Evolutionary conservation across 169 alveolate genomes (phyloP).

Genomic region (Cryptosporidium viatorum): DNA sequence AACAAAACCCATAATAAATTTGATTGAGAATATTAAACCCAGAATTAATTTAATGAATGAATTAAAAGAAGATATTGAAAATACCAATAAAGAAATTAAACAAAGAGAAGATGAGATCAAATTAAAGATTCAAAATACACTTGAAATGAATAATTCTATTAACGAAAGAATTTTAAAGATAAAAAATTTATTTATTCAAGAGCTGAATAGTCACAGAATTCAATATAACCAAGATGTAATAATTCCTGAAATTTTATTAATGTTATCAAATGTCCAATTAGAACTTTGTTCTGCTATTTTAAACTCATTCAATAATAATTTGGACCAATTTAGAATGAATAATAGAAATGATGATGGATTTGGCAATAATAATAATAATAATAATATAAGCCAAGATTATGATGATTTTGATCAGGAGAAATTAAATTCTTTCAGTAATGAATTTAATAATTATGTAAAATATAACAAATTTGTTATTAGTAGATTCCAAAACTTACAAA

Average conservation of each 20-base stretch:
- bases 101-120: constrained; percentile 19
- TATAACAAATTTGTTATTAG: constrained; percentile 19
- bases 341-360: not conserved
- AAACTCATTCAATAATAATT: not conserved
- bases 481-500: constrained; percentile 25
- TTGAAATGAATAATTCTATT: not conserved
- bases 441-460: constrained; percentile 7
- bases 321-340: not conserved
- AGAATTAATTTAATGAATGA: constrained; percentile 8
- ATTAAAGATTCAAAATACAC: constrained; percentile 7
- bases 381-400: not conserved
- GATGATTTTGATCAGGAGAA: not conserved
- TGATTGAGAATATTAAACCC: constrained; percentile 1
- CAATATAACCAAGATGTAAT: constrained; percentile 58
- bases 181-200: constrained; percentile 22
- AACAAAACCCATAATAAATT: not conserved
- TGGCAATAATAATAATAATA: not conserved
- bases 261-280: constrained; percentile 62
- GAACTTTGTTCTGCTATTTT: constrained; percentile 38
- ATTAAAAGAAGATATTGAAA: constrained; percentile 14
- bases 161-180: constrained; percentile 1
- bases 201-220: constrained; percentile 27
- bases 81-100: not conserved
- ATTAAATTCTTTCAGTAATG: not conserved
- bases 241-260: constrained; percentile 33